Evolutionary conservation across 2,329 filamentous ascomycete genomes (phyloP), one percentile per base, ranked within the genome.

Genomic region (Aspergillus fischeri): DNA sequence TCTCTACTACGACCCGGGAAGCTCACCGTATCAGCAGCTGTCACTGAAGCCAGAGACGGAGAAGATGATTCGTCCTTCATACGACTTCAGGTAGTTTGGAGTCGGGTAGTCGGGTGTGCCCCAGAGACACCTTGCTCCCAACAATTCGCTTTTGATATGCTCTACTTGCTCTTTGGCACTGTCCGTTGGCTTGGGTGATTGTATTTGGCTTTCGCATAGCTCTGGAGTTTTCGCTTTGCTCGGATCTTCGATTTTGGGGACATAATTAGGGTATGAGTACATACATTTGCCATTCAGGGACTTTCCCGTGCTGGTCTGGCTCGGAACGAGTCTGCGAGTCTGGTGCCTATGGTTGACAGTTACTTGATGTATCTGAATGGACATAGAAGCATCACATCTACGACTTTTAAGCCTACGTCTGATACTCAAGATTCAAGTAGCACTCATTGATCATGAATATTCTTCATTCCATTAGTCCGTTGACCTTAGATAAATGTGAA

Each of bases 1-100:
- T 9, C 63, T 80, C 47, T 81, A 81, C 51, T 80, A 79, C 61
- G 78, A 81, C 53, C 77, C 77, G 0, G 76, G 76, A 47, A 80
- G 77, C 58, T 78, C 77, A 21, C 78, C 78, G 5, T 81, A 79
- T 58, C 78, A 81, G 50, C 75, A 78, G 57, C 61, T 81, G 24
- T 75, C 73, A 38, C 65, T 81, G 51, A 71, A 71, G 38, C 78
- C 78, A 2, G 67, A 75, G 51, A 69, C 64, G 41, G 60, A 68
- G 27, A 73, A 69, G 63, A 76, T 78, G 74, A 63, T 71, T 17
- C 73, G 74, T 53, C 76, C 76, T 8, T 68, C 75, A 5, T 78
- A 78, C 56, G 66, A 62, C n/a, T 78, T 78, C 62, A 72, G 74
- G 52, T 78, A 66, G 51, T 32, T 4, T 24, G 29, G 20, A 17